Conservation (phyloP, 2,329 filamentous ascomycete species). For the Pestalotiopsis sp. region DNA sequence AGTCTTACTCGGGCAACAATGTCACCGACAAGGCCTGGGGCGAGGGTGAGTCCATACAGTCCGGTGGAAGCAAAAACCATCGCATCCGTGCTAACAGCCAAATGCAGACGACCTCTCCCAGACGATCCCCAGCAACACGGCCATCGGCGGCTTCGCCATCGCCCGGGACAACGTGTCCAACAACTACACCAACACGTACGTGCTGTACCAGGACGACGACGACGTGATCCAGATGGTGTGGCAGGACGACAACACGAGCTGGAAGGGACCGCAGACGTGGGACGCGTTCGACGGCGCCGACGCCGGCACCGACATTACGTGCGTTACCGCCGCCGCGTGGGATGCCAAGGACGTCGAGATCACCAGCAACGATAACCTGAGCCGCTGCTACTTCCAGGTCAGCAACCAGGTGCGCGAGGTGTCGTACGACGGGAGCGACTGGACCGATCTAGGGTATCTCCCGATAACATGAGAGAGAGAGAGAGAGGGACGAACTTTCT, state of each 20-base stretch:
- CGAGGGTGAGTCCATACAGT: slow-evolving; percentile 14
- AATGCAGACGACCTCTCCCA: not conserved
- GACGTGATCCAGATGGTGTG: slow-evolving; percentile 20
- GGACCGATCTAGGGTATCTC: slow-evolving; percentile 17
- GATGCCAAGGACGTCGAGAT: slow-evolving; percentile 10
- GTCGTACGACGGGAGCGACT: slow-evolving; percentile 18
- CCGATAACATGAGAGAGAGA: slow-evolving; percentile 9
- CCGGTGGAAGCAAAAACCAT: not conserved
- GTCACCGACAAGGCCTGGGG: slow-evolving; percentile 18
- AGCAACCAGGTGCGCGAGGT: slow-evolving; percentile 19
- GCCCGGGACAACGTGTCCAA: slow-evolving; percentile 19
- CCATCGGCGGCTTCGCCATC: slow-evolving; percentile 22
- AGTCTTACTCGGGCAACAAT: slow-evolving; percentile 16
- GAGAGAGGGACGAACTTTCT: not conserved
- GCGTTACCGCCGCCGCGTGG: slow-evolving; percentile 18
- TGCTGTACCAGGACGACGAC: slow-evolving; percentile 20
- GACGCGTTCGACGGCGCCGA: slow-evolving; percentile 17
- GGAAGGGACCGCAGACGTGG: slow-evolving; percentile 21
- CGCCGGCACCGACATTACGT: slow-evolving; percentile 19
- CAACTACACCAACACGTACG: slow-evolving; percentile 22
- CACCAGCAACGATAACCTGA: slow-evolving; percentile 20
- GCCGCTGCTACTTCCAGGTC: slow-evolving; percentile 21
- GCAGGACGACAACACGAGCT: slow-evolving; percentile 21
- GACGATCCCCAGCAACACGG: slow-evolving; percentile 15
- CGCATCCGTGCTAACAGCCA: not conserved